phyloP scores from a whole-genome alignment of 2,329 filamentous ascomycete species.

The Colletotrichum plurivorum region DNA sequence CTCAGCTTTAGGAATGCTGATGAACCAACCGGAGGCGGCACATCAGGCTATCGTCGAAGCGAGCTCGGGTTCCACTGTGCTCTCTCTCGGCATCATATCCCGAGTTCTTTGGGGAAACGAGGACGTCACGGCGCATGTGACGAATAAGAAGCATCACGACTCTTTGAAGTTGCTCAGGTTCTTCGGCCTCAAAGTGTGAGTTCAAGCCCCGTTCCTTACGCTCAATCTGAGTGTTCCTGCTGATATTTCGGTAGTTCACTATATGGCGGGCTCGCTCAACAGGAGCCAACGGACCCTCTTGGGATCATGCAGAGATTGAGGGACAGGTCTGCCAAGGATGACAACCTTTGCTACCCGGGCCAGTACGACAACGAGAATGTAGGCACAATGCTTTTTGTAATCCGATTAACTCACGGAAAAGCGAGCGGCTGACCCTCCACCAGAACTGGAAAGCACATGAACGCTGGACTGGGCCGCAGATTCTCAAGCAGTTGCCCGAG shows the following conservation, averaged over 20 bases:
- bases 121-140: constrained; percentile 58
- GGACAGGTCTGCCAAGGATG: constrained; percentile 44
- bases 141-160: constrained; percentile 62
- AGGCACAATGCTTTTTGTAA: neutral
- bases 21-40: neutral
- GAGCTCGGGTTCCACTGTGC: constrained; percentile 31
- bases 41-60: constrained; percentile 29
- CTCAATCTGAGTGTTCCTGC: too few species aligned
- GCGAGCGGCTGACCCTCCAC: constrained; percentile 12
- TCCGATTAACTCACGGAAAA: too few species aligned
- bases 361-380: constrained; percentile 53
- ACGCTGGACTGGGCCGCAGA: constrained; percentile 41
- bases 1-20: constrained; percentile 27
- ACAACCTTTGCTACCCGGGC: constrained; percentile 49
- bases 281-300: constrained; percentile 49
- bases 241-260: too few species aligned
- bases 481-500: constrained; percentile 21
- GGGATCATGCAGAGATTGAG: constrained; percentile 50
- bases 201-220: too few species aligned
- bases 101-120: constrained; percentile 54
- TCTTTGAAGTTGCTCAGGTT: constrained; percentile 51
- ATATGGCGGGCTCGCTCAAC: constrained; percentile 52
- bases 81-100: constrained; percentile 48
- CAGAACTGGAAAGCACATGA: constrained; percentile 41
- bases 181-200: constrained; percentile 44